These are phyloP conservation scores for Colletotrichum sp. DNA, from an alignment of 2,329 filamentous ascomycete genomes.

Conservation along the genomic window DNA sequence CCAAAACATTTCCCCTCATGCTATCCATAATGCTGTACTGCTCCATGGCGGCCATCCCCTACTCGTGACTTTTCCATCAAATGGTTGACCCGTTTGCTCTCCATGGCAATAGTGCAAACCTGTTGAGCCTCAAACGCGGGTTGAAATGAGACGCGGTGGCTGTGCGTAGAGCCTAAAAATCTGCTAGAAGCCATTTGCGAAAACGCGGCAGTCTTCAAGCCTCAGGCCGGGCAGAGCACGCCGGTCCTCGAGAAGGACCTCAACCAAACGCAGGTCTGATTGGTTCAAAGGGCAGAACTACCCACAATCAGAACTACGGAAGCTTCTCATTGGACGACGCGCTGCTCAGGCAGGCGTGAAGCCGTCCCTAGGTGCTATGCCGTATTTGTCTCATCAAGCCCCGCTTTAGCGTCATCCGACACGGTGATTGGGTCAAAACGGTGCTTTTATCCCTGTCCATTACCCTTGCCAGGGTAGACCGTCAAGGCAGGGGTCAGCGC, in stretches of 20 bases:
- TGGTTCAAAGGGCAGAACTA: neutral
- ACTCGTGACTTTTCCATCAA: neutral
- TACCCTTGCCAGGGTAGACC: slow-evolving; percentile 9
- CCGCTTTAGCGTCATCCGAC: neutral
- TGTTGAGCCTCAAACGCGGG: neutral
- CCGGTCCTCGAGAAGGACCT: neutral
- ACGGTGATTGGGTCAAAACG: neutral
- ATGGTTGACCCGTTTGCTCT: neutral
- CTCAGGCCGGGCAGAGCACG: neutral
- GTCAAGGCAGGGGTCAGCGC: slow-evolving; percentile 17
- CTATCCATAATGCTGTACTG: neutral
- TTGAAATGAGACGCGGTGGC: neutral
- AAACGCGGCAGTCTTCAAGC: neutral
- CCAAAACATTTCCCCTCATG: neutral
- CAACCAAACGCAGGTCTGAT: neutral
- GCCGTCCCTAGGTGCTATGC: slow-evolving; percentile 12
- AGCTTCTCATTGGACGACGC: neutral
- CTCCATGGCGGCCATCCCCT: neutral
- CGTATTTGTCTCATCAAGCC: slow-evolving; percentile 14
- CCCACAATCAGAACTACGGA: neutral
- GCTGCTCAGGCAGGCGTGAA: slow-evolving; percentile 1
- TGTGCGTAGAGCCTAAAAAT: neutral
- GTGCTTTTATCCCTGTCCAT: slow-evolving; percentile 3
- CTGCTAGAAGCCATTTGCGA: slow-evolving; percentile 10
- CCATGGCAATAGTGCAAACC: neutral